These are phyloP conservation scores for rapeseed (Brassica napus) DNA, from an alignment of 345 rosid species.

Conservation along the genomic window DNA sequence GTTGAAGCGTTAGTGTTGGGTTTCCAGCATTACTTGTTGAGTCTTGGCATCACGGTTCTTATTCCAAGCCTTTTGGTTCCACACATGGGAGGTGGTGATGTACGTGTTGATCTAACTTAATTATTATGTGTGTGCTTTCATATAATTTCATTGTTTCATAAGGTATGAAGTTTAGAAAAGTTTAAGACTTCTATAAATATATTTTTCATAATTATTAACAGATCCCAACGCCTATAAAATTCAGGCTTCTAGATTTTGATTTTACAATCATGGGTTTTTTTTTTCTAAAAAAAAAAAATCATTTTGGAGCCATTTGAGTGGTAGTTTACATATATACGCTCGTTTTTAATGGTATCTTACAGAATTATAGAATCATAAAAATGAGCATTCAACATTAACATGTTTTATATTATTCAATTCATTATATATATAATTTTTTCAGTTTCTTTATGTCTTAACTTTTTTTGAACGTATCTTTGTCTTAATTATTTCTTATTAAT, in stretches of 20 bases:
- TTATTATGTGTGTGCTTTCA: background rate
- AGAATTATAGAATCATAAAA: background rate
- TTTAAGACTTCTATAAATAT: background rate
- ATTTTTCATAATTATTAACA: background rate
- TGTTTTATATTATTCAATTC: background rate
- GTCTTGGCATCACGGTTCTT: slow-evolving; percentile 62
- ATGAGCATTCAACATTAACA: background rate
- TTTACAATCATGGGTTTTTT: background rate
- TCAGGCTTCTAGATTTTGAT: background rate
- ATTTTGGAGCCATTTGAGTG: background rate
- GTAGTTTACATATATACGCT: background rate
- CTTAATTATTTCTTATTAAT: too few relatives aligned
- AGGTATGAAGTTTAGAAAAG: background rate
- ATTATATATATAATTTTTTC: background rate
- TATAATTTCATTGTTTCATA: background rate
- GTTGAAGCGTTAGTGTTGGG: slow-evolving; percentile 65
- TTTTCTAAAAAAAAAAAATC: background rate
- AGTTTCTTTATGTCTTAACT: too few relatives aligned
- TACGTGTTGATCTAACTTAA: slow-evolving; percentile 35
- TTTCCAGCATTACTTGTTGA: slow-evolving; percentile 66
- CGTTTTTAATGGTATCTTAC: background rate
- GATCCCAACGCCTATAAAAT: background rate
- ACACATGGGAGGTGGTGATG: slow-evolving; percentile 73
- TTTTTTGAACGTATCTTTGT: background rate
- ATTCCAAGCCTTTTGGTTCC: slow-evolving; percentile 68